These are phyloP conservation scores for Lepidium africanum DNA, from an alignment of 345 rosid species.

Conservation along the genomic window DNA sequence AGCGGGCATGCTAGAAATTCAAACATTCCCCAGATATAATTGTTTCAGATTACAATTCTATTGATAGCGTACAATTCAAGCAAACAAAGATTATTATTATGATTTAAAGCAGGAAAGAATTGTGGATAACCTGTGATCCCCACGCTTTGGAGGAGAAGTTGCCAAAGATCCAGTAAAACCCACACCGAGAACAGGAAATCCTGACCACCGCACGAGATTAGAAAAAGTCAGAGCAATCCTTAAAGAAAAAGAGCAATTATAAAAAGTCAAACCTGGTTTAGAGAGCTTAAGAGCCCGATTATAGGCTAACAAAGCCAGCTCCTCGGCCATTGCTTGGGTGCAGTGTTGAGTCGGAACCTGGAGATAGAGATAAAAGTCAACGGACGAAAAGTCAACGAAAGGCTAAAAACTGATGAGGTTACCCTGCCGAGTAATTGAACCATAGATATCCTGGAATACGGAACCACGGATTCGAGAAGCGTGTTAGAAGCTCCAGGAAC, in stretches of 20 bases:
- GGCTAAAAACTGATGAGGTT: background rate
- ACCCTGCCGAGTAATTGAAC: constrained; percentile 76
- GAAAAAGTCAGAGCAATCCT: background rate
- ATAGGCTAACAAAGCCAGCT: constrained; percentile 78
- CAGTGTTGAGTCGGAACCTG: constrained; percentile 66
- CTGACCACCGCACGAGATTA: constrained; percentile 26
- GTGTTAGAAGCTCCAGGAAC: constrained; percentile 90
- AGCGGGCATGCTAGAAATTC: background rate
- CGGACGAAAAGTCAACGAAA: background rate
- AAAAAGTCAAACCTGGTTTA: constrained; percentile 42
- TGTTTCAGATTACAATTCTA: background rate
- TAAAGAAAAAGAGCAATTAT: background rate
- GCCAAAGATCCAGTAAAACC: constrained; percentile 83
- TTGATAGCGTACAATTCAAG: background rate
- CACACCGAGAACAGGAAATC: constrained; percentile 71
- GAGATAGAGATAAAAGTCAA: background rate
- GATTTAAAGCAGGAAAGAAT: background rate
- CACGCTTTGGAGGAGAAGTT: constrained; percentile 52
- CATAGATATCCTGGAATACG: constrained; percentile 61
- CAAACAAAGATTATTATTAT: background rate
- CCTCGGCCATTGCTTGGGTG: constrained; percentile 48
- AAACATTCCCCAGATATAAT: background rate
- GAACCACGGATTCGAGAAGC: constrained; percentile 75
- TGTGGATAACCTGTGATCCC: constrained; percentile 70
- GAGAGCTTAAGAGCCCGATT: constrained; percentile 87